phyloP scores from a whole-genome alignment of 768 basidiomycete genomes.

The Amanita subjunquillea region DNA sequence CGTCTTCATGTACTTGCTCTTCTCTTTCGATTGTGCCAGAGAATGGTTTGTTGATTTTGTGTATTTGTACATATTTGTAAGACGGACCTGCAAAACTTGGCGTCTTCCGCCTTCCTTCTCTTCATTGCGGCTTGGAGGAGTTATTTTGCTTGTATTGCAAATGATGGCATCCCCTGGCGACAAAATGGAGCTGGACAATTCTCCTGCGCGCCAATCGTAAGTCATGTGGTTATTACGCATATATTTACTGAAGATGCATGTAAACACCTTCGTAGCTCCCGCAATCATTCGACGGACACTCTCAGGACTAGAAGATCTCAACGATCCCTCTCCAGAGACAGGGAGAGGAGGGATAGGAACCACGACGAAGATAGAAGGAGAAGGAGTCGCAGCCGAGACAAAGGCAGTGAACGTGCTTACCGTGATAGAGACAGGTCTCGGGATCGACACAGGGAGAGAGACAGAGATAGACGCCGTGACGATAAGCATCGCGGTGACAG shows the following conservation, averaged over 20 bases:
- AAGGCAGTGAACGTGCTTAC: slow-evolving; percentile 37
- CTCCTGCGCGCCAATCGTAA: slow-evolving; percentile 52
- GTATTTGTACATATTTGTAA: slow-evolving; percentile 4
- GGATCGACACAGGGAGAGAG: slow-evolving; percentile 39
- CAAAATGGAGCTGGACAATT: slow-evolving; percentile 57
- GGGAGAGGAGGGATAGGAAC: slow-evolving; percentile 42
- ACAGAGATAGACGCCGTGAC: slow-evolving; percentile 40
- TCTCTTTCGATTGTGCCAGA: too few species aligned
- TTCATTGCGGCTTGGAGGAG: not conserved
- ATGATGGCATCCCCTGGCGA: slow-evolving; percentile 36
- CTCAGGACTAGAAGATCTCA: slow-evolving; percentile 65
- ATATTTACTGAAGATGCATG: not conserved
- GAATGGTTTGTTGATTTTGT: not conserved
- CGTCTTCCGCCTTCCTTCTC: slow-evolving; percentile 1
- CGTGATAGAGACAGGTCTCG: slow-evolving; percentile 47
- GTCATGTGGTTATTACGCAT: slow-evolving; percentile 14
- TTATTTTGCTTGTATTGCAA: not conserved
- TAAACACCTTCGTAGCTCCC: slow-evolving; percentile 32
- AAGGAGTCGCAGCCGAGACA: slow-evolving; percentile 56
- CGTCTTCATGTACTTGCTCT: slow-evolving; percentile 15
- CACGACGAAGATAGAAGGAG: slow-evolving; percentile 54
- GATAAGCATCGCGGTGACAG: slow-evolving; percentile 42
- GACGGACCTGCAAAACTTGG: slow-evolving; percentile 5
- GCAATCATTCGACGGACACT: slow-evolving; percentile 71
- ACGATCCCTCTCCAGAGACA: slow-evolving; percentile 59